Conservation (phyloP, 2,329 filamentous ascomycete species). For the Aspergillus transmontanensis region DNA sequence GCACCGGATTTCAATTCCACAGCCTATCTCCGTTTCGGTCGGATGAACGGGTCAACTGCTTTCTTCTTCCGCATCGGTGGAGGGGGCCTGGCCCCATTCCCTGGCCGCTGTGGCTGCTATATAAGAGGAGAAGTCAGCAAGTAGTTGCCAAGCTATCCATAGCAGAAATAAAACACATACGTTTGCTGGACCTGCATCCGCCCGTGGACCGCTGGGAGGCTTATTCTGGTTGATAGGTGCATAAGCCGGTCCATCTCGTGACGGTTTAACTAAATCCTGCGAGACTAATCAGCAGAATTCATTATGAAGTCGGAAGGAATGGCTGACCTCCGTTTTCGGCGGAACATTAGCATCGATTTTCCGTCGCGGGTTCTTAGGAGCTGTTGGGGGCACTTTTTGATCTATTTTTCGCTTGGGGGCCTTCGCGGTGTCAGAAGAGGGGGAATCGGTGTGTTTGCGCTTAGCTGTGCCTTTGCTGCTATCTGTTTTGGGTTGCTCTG, state of each 20-base stretch:
- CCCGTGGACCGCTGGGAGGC: slow-evolving; percentile 16
- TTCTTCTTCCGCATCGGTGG: slow-evolving; percentile 43
- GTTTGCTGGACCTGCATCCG: slow-evolving; percentile 18
- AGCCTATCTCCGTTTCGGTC: slow-evolving; percentile 40
- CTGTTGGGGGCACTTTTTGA: slow-evolving; percentile 25
- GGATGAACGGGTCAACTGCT: slow-evolving; percentile 44
- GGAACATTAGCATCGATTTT: slow-evolving; percentile 29
- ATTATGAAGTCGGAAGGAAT: not conserved
- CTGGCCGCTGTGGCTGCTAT: slow-evolving; percentile 23
- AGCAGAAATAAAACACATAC: slow-evolving; percentile 20
- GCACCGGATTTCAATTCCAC: slow-evolving; percentile 2
- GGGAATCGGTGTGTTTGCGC: slow-evolving; percentile 36
- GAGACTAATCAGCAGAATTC: slow-evolving; percentile 6
- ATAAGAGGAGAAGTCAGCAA: slow-evolving; percentile 15
- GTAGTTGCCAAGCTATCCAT: slow-evolving; percentile 4
- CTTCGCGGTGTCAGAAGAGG: slow-evolving; percentile 25
- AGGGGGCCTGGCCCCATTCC: slow-evolving; percentile 28
- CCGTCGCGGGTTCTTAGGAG: slow-evolving; percentile 18
- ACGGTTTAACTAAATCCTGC: slow-evolving; percentile 45
- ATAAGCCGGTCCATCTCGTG: slow-evolving; percentile 38
- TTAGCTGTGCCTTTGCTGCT: slow-evolving; percentile 26
- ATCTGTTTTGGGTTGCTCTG: slow-evolving; percentile 13
- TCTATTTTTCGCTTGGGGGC: slow-evolving; percentile 31
- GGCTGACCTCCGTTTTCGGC: slow-evolving; percentile 21
- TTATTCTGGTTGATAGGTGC: slow-evolving; percentile 25